A percentile compares a stretch with the other conserved stretches of the same genome.
These are phyloP conservation scores for Colletotrichum coccodes DNA, from an alignment of 2,329 filamentous ascomycete genomes.

Conservation along the genomic window DNA sequence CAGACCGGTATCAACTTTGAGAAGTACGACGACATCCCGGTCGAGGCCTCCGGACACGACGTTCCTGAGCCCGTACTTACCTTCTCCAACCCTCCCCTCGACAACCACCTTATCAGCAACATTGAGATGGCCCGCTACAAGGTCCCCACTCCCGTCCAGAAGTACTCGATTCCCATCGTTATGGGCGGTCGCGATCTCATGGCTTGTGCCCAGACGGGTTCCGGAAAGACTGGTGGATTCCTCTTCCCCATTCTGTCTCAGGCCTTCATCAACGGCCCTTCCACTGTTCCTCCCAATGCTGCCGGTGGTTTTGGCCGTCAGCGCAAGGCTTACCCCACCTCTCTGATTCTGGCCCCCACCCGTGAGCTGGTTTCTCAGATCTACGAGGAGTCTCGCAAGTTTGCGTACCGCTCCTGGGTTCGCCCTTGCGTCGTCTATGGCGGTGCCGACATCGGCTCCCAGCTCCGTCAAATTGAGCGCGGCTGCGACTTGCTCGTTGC, in stretches of 20 bases:
- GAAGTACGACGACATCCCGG: conserved; percentile 99
- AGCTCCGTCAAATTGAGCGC: conserved; percentile 97
- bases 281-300: conserved; percentile 70
- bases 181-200: conserved; percentile 98
- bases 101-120: conserved; percentile 92
- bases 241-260: conserved; percentile 99
- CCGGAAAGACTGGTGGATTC: conserved; percentile 99
- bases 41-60: conserved; percentile 93
- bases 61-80: conserved; percentile 91
- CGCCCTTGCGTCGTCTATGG: conserved; percentile 98
- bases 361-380: conserved; percentile 99
- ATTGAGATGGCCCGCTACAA: conserved; percentile 96
- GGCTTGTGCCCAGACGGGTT: conserved; percentile 99
- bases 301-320: conserved; percentile 85
- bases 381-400: conserved; percentile 97
- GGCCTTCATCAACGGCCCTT: conserved; percentile 90
- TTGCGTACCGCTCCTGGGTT: conserved; percentile 98
- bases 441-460: conserved; percentile 97
- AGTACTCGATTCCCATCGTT: conserved; percentile 99
- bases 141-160: conserved; percentile 96
- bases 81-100: conserved; percentile 95
- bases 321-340: conserved; percentile 97
- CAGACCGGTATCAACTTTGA: conserved; percentile 99
- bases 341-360: conserved; percentile 93
- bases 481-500: conserved; percentile 97